Base-by-base conservation (phyloP, 257 asterid genomes). In the Cinchona pubescens region DNA sequence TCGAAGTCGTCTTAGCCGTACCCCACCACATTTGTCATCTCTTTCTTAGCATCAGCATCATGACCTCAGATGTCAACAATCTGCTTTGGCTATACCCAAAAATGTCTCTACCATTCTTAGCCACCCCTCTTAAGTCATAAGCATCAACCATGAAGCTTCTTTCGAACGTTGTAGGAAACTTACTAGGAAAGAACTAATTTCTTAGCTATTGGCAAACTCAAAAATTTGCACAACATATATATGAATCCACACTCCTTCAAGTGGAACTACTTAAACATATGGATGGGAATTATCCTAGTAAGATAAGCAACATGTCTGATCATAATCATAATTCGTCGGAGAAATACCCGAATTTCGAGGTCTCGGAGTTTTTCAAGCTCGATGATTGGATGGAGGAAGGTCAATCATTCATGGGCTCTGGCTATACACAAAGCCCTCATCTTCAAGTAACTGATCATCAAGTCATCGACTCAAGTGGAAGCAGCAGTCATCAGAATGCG, bases 61-160 rank as follows among this genome's bases (percentile, higher is more conserved):
- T 45, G 56, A 75, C 19, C 61, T 10, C 32, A 53, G 25, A 55
- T 62, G 76, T 68, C 75, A 69, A 67, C 45, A 19, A 42, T 64
- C 45, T 25, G 48, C 65, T 10, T 19, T 42, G 7, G 3, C 46
- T 42, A 72, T 79, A 64, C 75, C 78, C 82, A 55, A 11, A 12
- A 12, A 75, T 13, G 25, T 42, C 37, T 13, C 46, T 27, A 53
- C 74, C 73, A 82, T 79, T 56, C 86, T 82, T 84, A 82, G 90
- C 88, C 92, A 87, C 90, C 88, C 67, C 87, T 76, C 67, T 78
- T 43, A 81, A 86, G 67, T 71, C 67, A 37, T 27, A 0, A 32
- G 86, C 86, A 85, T 66, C 79, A 82, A 32, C 91, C 56, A 49
- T 74, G 98, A 93, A 93, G 84, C 90, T 93, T 93, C 98, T 79